A percentile compares a stretch with the other conserved stretches of the same genome.
These are phyloP conservation scores for Physcomitrium patens DNA, from an alignment of 225 moss, liverwort and hornwort genomes.

Conservation along the genomic window DNA sequence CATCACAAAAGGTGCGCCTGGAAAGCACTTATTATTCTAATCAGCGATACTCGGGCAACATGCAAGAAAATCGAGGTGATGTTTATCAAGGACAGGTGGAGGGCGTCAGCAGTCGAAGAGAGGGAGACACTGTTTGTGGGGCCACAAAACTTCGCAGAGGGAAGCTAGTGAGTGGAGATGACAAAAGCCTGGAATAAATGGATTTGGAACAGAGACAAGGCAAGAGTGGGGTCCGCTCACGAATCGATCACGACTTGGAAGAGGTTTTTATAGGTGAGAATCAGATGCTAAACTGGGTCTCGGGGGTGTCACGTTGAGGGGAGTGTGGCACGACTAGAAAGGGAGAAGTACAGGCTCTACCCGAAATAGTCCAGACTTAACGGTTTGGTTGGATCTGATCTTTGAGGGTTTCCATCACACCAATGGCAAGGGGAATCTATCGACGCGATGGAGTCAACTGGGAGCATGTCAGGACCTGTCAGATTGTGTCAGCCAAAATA, in stretches of 20 bases:
- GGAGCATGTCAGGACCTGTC: conserved; percentile 1
- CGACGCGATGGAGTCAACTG: not conserved
- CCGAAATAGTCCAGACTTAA: conserved; percentile 37
- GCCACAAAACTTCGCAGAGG: not conserved
- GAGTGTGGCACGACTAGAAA: conserved; percentile 44
- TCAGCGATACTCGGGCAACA: conserved; percentile 15
- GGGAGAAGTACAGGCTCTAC: not conserved
- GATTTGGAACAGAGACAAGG: not conserved
- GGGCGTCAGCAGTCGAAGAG: not conserved
- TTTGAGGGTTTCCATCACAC: not conserved
- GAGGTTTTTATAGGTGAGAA: not conserved
- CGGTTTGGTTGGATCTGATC: conserved; percentile 54
- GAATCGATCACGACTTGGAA: not conserved
- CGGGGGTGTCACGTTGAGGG: conserved; percentile 32
- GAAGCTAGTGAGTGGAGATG: conserved; percentile 2
- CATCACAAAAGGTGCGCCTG: conserved; percentile 4
- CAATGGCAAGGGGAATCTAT: not conserved
- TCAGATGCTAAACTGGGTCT: conserved; percentile 22
- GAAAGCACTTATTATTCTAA: too few relatives aligned
- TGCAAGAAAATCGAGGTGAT: not conserved
- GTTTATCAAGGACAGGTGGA: conserved; percentile 25
- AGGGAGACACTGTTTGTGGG: conserved; percentile 9
- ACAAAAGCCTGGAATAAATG: conserved; percentile 2
- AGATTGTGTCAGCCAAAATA: conserved; percentile 13
- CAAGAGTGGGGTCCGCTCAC: conserved; percentile 16